Evolutionary conservation across 2,329 filamentous ascomycete genomes (phyloP), one percentile per base, ranked within the genome.

Genomic region (Phaeosphaeriaceae sp.): DNA sequence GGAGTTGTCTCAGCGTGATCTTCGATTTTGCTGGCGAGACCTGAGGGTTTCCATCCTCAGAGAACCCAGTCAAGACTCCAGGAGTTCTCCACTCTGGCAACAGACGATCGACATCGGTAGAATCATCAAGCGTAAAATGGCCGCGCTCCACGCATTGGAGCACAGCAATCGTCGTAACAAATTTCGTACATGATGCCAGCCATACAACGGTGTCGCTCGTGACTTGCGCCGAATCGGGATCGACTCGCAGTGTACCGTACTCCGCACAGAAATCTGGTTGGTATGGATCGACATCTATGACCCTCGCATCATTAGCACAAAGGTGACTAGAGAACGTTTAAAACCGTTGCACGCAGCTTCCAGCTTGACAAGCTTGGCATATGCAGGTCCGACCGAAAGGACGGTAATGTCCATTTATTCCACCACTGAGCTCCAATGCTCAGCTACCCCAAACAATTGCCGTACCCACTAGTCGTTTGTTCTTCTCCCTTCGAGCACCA

Each of bases 71-170:
- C 19, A 72, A n/a, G 21, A 72, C 63, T 13, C 67, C 54, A 3
- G 53, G 60, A 15, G 65, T 58, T 13, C 57, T 63, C 59, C 69
- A 67, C 53, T 74, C 71, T 2, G 69, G 68, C 5, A 74, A 51
- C 17, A 74, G 51, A 15, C 63, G 61, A 36, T 67, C 62, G 10
- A 72, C 56, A 46, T 66, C 63, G 15, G 50, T 53, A 9, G 62
- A 24, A n/a, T 68, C 63, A 48, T 74, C 64, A 7, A 75, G 62
- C 4, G 58, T 58, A 27, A 74, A 60, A 2, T 70, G 58, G 1
- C 68, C 69, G 5, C 68, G 65, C 51, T 76, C 70, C 17, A 76
- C 66, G 48, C 68, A 71, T 53, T 76, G 71, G 51, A 76, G 46
- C 1, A 58, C 69, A 36, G 70, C 69, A 33, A 76, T 58, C 10